Evolutionary conservation across 176 grass and related monocot species (phyloP), one percentile per base, ranked within the genome.

Genomic region (Bothriochloa decipiens): DNA sequence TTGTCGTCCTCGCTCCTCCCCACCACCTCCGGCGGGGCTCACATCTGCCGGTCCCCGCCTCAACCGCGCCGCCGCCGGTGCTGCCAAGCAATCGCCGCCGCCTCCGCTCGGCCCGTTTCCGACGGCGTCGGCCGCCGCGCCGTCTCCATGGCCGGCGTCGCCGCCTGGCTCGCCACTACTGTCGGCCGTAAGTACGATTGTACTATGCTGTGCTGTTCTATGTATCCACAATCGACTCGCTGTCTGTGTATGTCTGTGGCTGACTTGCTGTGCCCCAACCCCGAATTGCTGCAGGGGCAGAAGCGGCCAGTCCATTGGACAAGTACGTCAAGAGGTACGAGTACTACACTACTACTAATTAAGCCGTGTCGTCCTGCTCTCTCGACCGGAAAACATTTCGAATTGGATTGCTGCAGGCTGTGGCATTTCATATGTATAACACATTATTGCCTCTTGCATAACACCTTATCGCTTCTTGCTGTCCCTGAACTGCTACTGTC

Each of bases 241-340:
- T 15, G 28, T 26, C 69, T 3, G 4, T 8, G 25, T 7, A 16
- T 18, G 10, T 47, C 28, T 40, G 33, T 11, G 39, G 43, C 50
- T 76, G 15, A 89, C 61, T 71, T 45, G 15, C 63, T 7, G 70
- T 81, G n/a, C 39, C 23, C 69, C 25, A 35, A 36, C 15, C 40
- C 75, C 55, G 47, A 14, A 49, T 47, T 80, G 76, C 74, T 78
- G 53, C 83, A 98, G 95, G 80, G 39, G 89, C 92, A 23, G 80
- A 83, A 25, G 92, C 91, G 33, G 77, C 68, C 71, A 94, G 25
- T 49, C 92, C 92, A 12, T 82, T 95, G 1, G 95, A 97, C 85
- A 97, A 91, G 86, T 97, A 97, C 50, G 84, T 97, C 45, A 97
- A 97, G 71, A 87, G 89, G 95, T 91, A n/a, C n/a, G n/a, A n/a